A percentile compares a stretch with the other conserved stretches of the same genome.
Evolutionary conservation across 2,329 filamentous ascomycete genomes (phyloP).

Genomic region (Esteya vermicola): DNA sequence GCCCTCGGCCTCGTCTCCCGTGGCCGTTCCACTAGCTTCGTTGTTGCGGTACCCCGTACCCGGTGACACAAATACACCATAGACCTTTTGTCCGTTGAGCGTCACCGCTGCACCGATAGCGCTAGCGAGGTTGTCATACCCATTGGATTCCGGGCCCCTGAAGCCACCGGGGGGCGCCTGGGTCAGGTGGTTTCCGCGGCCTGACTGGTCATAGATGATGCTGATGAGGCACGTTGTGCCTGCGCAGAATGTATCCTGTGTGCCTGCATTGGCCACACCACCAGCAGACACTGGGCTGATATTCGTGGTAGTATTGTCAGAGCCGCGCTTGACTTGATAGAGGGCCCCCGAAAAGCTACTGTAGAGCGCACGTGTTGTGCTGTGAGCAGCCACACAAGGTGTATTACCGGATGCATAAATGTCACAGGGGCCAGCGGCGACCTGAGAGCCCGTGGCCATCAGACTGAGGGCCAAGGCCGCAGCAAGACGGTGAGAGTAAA

Average conservation of each 20-base stretch:
- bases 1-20: constrained; percentile 38
- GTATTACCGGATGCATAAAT: constrained; percentile 43
- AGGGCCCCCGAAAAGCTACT: constrained; percentile 34
- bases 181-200: constrained; percentile 45
- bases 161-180: constrained; percentile 46
- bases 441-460: constrained; percentile 9
- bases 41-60: constrained; percentile 52
- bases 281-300: constrained; percentile 26
- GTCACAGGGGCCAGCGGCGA: constrained; percentile 43
- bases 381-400: constrained; percentile 50
- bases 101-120: constrained; percentile 47
- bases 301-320: constrained; percentile 11
- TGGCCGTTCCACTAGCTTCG: constrained; percentile 33
- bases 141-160: constrained; percentile 37
- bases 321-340: constrained; percentile 45
- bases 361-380: constrained; percentile 50
- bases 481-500: no score
- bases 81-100: constrained; percentile 45
- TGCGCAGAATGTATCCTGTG: constrained; percentile 47
- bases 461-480: no score
- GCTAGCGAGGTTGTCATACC: constrained; percentile 44
- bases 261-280: constrained; percentile 45
- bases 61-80: constrained; percentile 48
- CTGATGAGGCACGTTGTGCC: constrained; percentile 48
- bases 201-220: constrained; percentile 53